These are phyloP conservation scores for Calophaca sinica DNA, from an alignment of 306 rosid genomes.

Conservation along the genomic window DNA sequence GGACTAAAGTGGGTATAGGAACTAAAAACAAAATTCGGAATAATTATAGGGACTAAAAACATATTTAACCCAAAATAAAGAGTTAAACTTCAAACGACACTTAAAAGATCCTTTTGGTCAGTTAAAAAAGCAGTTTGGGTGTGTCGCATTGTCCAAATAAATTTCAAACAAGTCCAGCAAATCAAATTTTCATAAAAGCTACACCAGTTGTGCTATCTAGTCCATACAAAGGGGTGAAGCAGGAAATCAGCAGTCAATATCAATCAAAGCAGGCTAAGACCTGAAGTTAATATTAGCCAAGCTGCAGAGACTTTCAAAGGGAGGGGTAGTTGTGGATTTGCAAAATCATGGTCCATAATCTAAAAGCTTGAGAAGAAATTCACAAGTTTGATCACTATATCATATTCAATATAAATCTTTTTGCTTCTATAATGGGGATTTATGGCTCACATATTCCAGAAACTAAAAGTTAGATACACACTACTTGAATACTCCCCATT, in stretches of 20 bases:
- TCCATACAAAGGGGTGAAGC: background rate
- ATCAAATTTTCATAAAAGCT: constrained; percentile 14
- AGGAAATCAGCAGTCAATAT: background rate
- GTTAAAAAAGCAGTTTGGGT: constrained; percentile 17
- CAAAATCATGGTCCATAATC: constrained; percentile 23
- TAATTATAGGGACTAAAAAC: no score
- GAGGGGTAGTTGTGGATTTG: background rate
- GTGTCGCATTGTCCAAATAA: constrained; percentile 14
- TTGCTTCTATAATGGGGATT: background rate
- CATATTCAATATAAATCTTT: background rate
- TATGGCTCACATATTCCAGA: constrained; percentile 2
- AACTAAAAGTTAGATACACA: background rate
- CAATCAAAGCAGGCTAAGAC: constrained; percentile 1
- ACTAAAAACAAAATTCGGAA: no score
- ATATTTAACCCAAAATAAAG: no score
- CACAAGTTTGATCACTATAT: background rate
- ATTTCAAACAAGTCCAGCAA: constrained; percentile 23
- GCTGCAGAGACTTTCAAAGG: constrained; percentile 18
- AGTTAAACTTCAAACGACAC: constrained; percentile 26
- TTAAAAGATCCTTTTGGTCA: background rate
- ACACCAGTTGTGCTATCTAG: background rate
- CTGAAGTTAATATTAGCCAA: constrained; percentile 26
- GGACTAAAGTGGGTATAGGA: no score
- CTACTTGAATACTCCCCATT: background rate
- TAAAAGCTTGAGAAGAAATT: constrained; percentile 12